Conservation (phyloP, 2,329 filamentous ascomycete genomes). For the Gaeumannomyces sp. region DNA sequence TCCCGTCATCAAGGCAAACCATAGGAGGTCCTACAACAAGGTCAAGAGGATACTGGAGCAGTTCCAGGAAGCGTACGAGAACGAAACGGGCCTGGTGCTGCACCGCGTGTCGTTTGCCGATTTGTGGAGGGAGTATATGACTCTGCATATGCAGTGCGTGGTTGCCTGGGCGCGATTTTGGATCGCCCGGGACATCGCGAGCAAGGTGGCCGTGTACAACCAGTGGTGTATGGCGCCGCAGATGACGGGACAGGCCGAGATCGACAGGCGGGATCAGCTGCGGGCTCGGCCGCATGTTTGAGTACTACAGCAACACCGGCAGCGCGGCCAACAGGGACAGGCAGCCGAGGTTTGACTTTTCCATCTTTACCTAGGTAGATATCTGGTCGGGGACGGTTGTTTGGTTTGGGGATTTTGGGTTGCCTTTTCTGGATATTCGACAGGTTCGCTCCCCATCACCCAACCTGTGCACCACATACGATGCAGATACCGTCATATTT, state of each 20-base stretch:
- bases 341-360: background rate
- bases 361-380: background rate
- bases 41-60: background rate
- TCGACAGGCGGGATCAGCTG: background rate
- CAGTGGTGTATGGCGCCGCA: background rate
- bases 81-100: background rate
- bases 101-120: background rate
- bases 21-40: background rate
- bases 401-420: background rate
- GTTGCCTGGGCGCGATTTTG: background rate
- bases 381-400: too few relatives aligned
- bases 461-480: background rate
- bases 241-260: background rate
- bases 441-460: background rate
- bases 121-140: background rate
- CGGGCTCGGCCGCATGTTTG: background rate
- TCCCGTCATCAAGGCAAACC: background rate
- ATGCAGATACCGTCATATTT: background rate
- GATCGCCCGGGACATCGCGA: background rate
- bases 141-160: background rate
- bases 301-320: background rate
- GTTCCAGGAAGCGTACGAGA: background rate
- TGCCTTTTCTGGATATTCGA: background rate
- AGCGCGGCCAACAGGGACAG: background rate
- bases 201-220: background rate